Conservation (phyloP, 768 basidiomycete species). For the Leccinellum luteum region DNA sequence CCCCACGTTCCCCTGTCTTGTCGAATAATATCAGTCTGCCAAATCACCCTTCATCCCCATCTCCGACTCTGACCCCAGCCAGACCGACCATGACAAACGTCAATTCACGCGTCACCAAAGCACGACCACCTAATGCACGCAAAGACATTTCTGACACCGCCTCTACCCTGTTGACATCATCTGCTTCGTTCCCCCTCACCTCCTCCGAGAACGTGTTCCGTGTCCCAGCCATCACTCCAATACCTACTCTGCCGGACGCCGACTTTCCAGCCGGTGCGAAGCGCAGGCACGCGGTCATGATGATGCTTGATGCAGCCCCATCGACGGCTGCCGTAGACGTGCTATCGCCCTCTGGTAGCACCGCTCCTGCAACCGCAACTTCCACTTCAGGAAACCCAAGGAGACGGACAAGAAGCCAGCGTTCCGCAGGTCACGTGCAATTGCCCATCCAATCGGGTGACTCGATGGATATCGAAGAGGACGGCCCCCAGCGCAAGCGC, state of each 20-base stretch:
- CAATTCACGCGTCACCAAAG: constrained; percentile 28
- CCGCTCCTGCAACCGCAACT: constrained; percentile 18
- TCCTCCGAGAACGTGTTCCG: constrained; percentile 32
- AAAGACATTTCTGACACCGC: constrained; percentile 25
- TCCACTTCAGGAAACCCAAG: constrained; percentile 36
- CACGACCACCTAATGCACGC: constrained; percentile 27
- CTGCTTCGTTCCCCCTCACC: constrained; percentile 22
- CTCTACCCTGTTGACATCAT: constrained; percentile 12
- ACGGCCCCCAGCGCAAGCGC: constrained; percentile 71
- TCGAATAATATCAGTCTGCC: constrained; percentile 15
- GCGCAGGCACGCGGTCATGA: constrained; percentile 76
- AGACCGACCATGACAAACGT: constrained; percentile 11
- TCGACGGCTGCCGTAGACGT: constrained; percentile 37
- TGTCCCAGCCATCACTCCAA: constrained; percentile 19
- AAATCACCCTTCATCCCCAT: constrained; percentile 23
- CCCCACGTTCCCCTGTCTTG: constrained; percentile 32
- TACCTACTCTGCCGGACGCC: constrained; percentile 32
- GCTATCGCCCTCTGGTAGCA: constrained; percentile 37
- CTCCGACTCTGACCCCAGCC: constrained; percentile 26
- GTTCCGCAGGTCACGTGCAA: constrained; percentile 38
- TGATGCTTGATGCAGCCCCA: constrained; percentile 61
- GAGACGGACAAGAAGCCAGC: constrained; percentile 56
- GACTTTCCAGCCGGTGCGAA: constrained; percentile 58
- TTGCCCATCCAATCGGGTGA: constrained; percentile 41
- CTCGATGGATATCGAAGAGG: constrained; percentile 78